A percentile compares a stretch with the other conserved stretches of the same genome.
Evolutionary conservation across 495 filamentous ascomycete genomes (phyloP).

Genomic region (Hyaloscypha variabilis): DNA sequence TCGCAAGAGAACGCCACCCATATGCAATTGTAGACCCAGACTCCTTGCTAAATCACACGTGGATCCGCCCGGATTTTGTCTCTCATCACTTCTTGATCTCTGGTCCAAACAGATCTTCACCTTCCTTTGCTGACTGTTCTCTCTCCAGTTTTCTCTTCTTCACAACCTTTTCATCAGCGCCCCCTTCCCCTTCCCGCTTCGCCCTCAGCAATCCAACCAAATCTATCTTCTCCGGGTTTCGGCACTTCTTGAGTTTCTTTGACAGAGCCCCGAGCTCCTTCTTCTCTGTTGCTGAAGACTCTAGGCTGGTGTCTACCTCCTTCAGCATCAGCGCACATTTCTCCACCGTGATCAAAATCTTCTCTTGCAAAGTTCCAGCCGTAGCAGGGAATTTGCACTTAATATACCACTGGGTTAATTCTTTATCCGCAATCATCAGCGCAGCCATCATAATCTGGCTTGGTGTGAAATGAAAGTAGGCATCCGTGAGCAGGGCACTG

Average conservation of each 20-base stretch:
- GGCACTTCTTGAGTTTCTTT: slow-evolving; percentile 78
- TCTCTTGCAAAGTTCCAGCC: slow-evolving; percentile 37
- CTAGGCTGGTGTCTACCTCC: slow-evolving; percentile 17
- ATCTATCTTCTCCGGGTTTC: slow-evolving; percentile 70
- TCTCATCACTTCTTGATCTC: slow-evolving; percentile 33
- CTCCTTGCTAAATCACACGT: slow-evolving; percentile 30
- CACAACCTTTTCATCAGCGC: slow-evolving; percentile 42
- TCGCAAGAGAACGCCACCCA: slow-evolving; percentile 20
- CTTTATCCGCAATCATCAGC: slow-evolving; percentile 71
- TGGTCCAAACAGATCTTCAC: slow-evolving; percentile 61
- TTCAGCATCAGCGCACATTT: slow-evolving; percentile 54
- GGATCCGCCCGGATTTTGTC: background rate
- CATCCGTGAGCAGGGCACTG: slow-evolving; percentile 84
- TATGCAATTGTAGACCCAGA: slow-evolving; percentile 30
- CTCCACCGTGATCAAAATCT: slow-evolving; percentile 49
- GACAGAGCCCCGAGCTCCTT: slow-evolving; percentile 53
- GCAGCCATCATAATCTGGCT: slow-evolving; percentile 90
- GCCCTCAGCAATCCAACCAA: slow-evolving; percentile 58
- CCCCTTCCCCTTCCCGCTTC: slow-evolving; percentile 47
- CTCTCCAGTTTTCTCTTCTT: slow-evolving; percentile 65
- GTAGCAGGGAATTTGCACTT: slow-evolving; percentile 62
- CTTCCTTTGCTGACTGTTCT: slow-evolving; percentile 48
- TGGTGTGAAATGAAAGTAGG: slow-evolving; percentile 94
- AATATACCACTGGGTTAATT: slow-evolving; percentile 72
- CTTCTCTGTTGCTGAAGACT: slow-evolving; percentile 32